These are phyloP conservation scores for Alternaria ethzedia DNA, from an alignment of 2,329 filamentous ascomycete species.

Conservation along the genomic window DNA sequence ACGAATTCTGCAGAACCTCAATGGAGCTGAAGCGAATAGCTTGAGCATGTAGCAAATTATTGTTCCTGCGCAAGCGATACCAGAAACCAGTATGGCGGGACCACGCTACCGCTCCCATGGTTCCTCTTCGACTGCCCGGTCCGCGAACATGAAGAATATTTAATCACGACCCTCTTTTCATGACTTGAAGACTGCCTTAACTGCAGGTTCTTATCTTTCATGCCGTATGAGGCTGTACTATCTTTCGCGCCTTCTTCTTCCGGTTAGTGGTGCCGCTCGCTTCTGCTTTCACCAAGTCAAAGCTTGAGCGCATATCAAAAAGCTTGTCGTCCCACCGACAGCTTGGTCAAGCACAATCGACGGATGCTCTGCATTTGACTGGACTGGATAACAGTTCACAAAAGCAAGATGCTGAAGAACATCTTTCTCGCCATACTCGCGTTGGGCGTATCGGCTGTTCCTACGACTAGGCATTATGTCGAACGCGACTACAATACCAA, in stretches of 20 bases:
- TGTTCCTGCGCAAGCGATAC: constrained; percentile 1
- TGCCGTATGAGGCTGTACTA: not conserved
- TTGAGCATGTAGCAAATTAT: not conserved
- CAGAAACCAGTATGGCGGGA: not conserved
- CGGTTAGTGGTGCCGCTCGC: constrained; percentile 1
- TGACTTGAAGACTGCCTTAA: not conserved
- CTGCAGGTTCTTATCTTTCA: not conserved
- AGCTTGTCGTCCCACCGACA: not conserved
- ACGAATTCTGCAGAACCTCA: not conserved
- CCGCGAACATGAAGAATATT: not conserved
- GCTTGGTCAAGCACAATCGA: not conserved
- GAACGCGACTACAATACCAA: constrained; percentile 1
- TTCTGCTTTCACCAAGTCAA: not conserved
- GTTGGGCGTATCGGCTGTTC: constrained; percentile 1
- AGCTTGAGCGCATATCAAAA: constrained; percentile 3
- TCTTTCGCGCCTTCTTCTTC: constrained; percentile 3
- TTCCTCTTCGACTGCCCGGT: not conserved
- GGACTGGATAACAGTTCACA: not conserved
- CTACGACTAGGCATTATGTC: not conserved
- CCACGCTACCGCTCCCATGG: not conserved
- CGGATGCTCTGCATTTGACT: not conserved
- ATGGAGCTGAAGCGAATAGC: not conserved
- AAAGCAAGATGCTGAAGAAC: constrained; percentile 4
- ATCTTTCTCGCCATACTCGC: constrained; percentile 3
- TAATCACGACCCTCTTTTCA: not conserved